phyloP scores from a whole-genome alignment of 345 rosid genomes.

The Tarenaya hassleriana region DNA sequence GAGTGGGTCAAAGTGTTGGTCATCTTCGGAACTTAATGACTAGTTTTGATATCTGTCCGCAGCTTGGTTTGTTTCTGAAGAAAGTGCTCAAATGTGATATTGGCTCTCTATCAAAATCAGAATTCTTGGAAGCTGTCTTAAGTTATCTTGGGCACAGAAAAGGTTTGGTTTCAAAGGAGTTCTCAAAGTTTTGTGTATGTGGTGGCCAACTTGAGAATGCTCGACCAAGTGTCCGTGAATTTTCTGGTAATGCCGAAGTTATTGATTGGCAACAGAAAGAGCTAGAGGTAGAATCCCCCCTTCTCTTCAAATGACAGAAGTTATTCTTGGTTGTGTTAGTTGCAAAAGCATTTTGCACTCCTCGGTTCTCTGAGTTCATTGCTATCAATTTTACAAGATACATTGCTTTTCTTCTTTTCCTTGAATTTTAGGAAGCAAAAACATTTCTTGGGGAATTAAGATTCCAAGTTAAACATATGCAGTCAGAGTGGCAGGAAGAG shows the following conservation, averaged over 20 bases:
- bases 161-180: slow-evolving; percentile 50
- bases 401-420: background rate
- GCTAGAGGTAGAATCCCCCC: slow-evolving; percentile 45
- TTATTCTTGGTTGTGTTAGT: slow-evolving; percentile 1
- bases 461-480: slow-evolving; percentile 52
- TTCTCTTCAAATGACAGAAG: background rate
- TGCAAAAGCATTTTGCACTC: background rate
- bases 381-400: slow-evolving; percentile 4
- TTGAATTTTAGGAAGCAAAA: slow-evolving; percentile 50
- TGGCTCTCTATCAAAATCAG: slow-evolving; percentile 50
- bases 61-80: slow-evolving; percentile 52
- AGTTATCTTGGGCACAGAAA: slow-evolving; percentile 61
- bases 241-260: slow-evolving; percentile 32
- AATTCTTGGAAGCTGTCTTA: slow-evolving; percentile 63
- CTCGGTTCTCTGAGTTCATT: background rate
- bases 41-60: slow-evolving; percentile 14
- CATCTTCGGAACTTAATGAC: background rate
- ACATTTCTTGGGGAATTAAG: slow-evolving; percentile 41
- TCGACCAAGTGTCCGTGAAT: slow-evolving; percentile 24
- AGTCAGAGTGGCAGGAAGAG: slow-evolving; percentile 62
- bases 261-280: slow-evolving; percentile 52
- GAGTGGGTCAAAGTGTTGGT: background rate
- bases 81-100: slow-evolving; percentile 63
- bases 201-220: slow-evolving; percentile 46
- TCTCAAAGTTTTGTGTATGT: slow-evolving; percentile 77